These are phyloP conservation scores for Protomyces gravidus DNA, from an alignment of 1,139 yeast genomes.

Conservation along the genomic window DNA sequence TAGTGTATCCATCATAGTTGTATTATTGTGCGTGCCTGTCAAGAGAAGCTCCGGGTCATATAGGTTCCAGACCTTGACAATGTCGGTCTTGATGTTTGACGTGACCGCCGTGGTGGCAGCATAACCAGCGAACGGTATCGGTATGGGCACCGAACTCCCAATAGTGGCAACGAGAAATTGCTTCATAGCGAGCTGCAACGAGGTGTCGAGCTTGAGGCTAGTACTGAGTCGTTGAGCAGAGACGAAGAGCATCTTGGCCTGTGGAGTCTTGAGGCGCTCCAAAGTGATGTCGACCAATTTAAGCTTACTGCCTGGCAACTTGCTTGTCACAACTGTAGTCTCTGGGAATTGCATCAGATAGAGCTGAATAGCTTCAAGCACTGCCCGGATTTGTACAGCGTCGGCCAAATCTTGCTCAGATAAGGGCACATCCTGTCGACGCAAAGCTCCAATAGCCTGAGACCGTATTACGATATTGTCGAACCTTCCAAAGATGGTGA, in stretches of 20 bases:
- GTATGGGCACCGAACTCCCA: constrained; percentile 12
- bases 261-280: background rate
- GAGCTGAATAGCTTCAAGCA: constrained; percentile 32
- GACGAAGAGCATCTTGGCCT: constrained; percentile 14
- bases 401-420: constrained; percentile 2
- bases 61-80: constrained; percentile 17
- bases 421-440: background rate
- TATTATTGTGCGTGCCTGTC: constrained; percentile 1
- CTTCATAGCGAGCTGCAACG: constrained; percentile 15
- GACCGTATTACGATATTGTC: constrained; percentile 20
- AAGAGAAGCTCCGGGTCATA: constrained; percentile 16
- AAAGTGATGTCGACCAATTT: constrained; percentile 9
- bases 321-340: constrained; percentile 5
- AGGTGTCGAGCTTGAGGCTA: constrained; percentile 13
- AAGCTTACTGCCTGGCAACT: constrained; percentile 11
- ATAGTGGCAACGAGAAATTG: constrained; percentile 20
- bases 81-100: constrained; percentile 16
- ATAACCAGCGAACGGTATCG: constrained; percentile 25
- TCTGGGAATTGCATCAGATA: constrained; percentile 13
- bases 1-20: constrained; percentile 15
- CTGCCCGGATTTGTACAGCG: constrained; percentile 11
- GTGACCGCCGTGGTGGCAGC: constrained; percentile 10
- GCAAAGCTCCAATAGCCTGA: constrained; percentile 4
- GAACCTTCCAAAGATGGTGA: constrained; percentile 22
- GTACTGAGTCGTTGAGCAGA: constrained; percentile 22